Evolutionary conservation across 352 stramenopile genomes (phyloP), one percentile per base, ranked within the genome.

Genomic region (Phytophthora cactorum): DNA sequence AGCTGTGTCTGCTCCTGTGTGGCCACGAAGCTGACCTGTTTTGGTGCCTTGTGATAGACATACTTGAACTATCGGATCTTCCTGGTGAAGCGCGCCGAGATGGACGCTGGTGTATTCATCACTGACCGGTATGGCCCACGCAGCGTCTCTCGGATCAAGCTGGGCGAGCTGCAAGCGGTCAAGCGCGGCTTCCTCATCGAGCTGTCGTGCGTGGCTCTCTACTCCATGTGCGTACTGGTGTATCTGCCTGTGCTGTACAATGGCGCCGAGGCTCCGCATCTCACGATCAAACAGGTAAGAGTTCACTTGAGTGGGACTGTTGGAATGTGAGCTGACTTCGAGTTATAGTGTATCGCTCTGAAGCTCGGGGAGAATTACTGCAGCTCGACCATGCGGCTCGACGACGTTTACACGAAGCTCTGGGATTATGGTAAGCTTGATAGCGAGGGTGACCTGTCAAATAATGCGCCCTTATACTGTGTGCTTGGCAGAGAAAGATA

Each of bases 31-130:
- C 31, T 65, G n/a, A 34, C 15, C 1, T 62, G 34, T 49, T 58
- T 43, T 43, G 7, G 34, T 39, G 34, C 10, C 34, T 12, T 14
- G 9, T 12, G 38, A 22, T 61, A 91, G 82, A 87, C 77, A 36
- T 87, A 80, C 56, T 57, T 91, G 50, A 91, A 80, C 51, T 88
- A 83, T 58, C 73, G 61, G 27, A 82, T 91, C 46, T 84, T 83
- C 62, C 58, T 85, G 53, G 66, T 75, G 14, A 86, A 83, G 68
- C 75, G 77, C 34, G 72, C 81, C 22, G 79, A 88, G 63, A 76
- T 88, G 52, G 80, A 88, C 36, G 70, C 67, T 3, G 80, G 80
- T 39, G 75, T 88, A 43, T 88, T 88, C 54, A 79, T 88, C 54
- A 88, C 80, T 6, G 73, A 83, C 32, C 74, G 77, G 38, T 78